These are phyloP conservation scores for Candida railenensis DNA, from an alignment of 805 yeast genomes.

Conservation along the genomic window DNA sequence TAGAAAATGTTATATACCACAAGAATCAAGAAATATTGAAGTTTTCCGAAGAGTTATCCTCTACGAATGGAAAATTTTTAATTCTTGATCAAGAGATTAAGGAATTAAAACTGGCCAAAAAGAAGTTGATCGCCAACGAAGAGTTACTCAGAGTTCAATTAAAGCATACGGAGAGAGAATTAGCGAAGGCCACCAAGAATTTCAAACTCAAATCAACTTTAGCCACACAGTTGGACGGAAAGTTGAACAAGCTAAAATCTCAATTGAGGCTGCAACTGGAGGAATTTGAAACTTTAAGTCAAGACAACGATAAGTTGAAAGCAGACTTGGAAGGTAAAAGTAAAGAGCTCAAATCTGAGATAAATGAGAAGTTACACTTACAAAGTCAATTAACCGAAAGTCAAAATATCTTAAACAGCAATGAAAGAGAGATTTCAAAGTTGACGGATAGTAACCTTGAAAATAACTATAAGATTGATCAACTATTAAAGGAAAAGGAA, in stretches of 20 bases:
- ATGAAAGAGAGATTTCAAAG: conserved; percentile 7
- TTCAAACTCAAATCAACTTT: conserved; percentile 15
- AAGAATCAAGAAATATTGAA: conserved; percentile 18
- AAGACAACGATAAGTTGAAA: conserved; percentile 1
- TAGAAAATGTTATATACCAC: conserved; percentile 12
- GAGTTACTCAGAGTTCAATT: conserved; percentile 23
- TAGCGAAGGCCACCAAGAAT: conserved; percentile 24
- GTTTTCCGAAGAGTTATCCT: conserved; percentile 16
- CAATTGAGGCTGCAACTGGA: conserved; percentile 5
- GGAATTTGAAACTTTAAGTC: conserved; percentile 1
- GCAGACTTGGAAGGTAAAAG: conserved; percentile 5
- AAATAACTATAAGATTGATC: conserved; percentile 13
- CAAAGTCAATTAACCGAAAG: conserved; percentile 7
- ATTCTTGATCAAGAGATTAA: conserved; percentile 15
- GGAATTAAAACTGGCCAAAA: conserved; percentile 15
- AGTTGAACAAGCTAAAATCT: conserved; percentile 6
- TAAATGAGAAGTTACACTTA: conserved; percentile 3
- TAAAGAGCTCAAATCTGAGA: conserved; percentile 1
- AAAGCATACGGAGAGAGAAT: conserved; percentile 25
- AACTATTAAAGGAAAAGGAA: conserved; percentile 18
- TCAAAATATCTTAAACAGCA: conserved; percentile 6
- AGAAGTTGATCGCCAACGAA: conserved; percentile 16
- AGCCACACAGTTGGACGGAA: conserved; percentile 8
- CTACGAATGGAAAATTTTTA: conserved; percentile 13
- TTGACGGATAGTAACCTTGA: conserved; percentile 12